These are phyloP conservation scores for Chalciporus piperatus DNA, from an alignment of 768 basidiomycete genomes.

Conservation along the genomic window DNA sequence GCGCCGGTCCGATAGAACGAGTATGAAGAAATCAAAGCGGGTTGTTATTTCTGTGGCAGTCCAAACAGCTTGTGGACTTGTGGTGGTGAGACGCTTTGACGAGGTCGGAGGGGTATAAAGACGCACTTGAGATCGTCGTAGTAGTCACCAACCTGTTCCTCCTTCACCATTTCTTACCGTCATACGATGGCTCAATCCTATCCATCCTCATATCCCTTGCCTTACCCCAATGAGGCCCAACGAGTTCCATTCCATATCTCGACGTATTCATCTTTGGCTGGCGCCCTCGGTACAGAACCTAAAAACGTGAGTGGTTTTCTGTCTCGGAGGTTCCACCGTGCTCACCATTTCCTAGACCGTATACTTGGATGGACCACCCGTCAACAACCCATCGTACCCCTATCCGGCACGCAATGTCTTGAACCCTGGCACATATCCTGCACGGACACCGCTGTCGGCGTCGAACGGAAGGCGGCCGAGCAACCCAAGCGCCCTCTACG, in stretches of 20 bases:
- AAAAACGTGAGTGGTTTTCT: conserved; percentile 5
- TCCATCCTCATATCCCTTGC: conserved; percentile 14
- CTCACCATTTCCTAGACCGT: conserved; percentile 11
- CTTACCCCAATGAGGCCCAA: conserved; percentile 22
- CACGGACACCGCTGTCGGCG: conserved; percentile 3
- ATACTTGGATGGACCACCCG: conserved; percentile 15
- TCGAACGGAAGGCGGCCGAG: conserved; percentile 7
- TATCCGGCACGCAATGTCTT: conserved; percentile 31
- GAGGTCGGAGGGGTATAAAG: conserved; percentile 16
- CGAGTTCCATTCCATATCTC: conserved; percentile 6
- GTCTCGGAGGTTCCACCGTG: background rate
- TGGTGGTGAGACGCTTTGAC: conserved; percentile 17
- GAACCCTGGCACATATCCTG: conserved; percentile 19
- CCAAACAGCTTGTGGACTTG: conserved; percentile 1
- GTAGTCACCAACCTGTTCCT: background rate
- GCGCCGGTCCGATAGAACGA: background rate
- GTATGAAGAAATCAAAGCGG: background rate
- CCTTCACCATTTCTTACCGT: background rate
- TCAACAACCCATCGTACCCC: conserved; percentile 24
- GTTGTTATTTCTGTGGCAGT: background rate
- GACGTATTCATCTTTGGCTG: conserved; percentile 24
- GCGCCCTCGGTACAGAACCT: conserved; percentile 19
- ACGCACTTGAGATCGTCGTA: conserved; percentile 4
- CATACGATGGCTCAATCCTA: conserved; percentile 18
- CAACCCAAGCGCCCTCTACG: background rate